These are phyloP conservation scores for Mortierella sp. DNA, from an alignment of 371 early-diverging fungal genomes.

Conservation along the genomic window DNA sequence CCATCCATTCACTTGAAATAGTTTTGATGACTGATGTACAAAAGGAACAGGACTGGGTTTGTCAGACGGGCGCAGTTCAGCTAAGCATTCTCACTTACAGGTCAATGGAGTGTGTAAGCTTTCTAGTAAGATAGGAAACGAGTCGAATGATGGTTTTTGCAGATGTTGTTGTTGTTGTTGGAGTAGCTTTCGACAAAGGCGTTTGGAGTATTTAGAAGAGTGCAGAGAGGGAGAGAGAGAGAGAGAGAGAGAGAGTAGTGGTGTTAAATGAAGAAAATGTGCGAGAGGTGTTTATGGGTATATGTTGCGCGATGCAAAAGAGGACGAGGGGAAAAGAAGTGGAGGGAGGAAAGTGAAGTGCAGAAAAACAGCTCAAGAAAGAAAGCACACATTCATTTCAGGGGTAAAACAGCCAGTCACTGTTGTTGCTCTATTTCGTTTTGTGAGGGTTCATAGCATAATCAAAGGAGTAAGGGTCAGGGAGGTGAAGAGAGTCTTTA, in stretches of 20 bases:
- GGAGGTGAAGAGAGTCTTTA: constrained; percentile 2
- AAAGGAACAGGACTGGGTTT: background rate
- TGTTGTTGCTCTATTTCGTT: background rate
- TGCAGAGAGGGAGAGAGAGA: too few relatives aligned
- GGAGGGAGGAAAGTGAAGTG: background rate
- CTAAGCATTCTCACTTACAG: background rate
- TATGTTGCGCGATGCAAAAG: background rate
- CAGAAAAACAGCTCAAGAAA: background rate
- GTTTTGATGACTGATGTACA: background rate
- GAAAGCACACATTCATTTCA: background rate
- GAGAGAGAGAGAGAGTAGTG: background rate
- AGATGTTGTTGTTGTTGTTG: background rate
- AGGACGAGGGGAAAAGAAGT: background rate
- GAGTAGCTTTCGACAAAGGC: background rate
- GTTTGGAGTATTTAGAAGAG: background rate
- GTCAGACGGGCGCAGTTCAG: background rate
- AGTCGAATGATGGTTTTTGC: background rate
- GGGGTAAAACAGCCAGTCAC: constrained; percentile 11
- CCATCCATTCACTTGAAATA: background rate
- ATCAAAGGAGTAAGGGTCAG: background rate
- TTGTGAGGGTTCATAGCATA: background rate
- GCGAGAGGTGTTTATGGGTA: background rate
- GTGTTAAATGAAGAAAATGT: background rate
- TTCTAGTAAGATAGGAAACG: background rate
- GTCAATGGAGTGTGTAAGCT: background rate